Base-by-base conservation (phyloP, 768 basidiomycete genomes). In the Amanita exitialis region DNA sequence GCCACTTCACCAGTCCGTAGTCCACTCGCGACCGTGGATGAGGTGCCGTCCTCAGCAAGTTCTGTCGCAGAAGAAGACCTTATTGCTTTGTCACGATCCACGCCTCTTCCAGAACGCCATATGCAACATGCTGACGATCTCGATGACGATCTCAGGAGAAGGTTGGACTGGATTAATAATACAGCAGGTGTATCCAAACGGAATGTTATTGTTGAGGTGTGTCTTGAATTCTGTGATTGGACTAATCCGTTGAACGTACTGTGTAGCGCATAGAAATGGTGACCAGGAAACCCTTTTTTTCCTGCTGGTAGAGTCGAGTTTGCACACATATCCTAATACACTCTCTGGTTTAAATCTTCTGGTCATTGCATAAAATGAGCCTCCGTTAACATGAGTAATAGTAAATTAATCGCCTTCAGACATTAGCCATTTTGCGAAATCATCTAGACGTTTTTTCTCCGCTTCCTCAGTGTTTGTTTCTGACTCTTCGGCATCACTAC, bases 381-480 rank as follows among this genome's bases (percentile, higher is more conserved):
- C 13, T 43, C 13, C 7, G 25, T 23, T 13, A 23, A 23, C 4
- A 6, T 15, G 25, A 23, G 48, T 27, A 49, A 39, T 41, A 39
- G 45, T 36, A 30, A 25, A 46, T 62, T 60, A 86, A 57, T 90
- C 86, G 32, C 80, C 87, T 66, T 91, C 88, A 7, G 77, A 76
- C 68, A 92, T 75, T 42, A 96, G 70, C 92, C 92, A 95, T 35
- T 80, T 68, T 0, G 90, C 89, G 61, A 95, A 96, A 64, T 83
- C 78, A 49, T 95, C 93, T 61, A 97, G 65, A 42, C 93, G 80
- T 62, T 80, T 78, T 73, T 85, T 84, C 64, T 96, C 90, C 37
- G 76, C 82, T 46, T 84, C 87, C 3, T 79, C 85, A 2, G 77
- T 80, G 18, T 78, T 81, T 6, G 74, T 83, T 49, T 76, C 81